Conservation (phyloP, 164 flowering plant species). For the Pachysandra terminalis region DNA sequence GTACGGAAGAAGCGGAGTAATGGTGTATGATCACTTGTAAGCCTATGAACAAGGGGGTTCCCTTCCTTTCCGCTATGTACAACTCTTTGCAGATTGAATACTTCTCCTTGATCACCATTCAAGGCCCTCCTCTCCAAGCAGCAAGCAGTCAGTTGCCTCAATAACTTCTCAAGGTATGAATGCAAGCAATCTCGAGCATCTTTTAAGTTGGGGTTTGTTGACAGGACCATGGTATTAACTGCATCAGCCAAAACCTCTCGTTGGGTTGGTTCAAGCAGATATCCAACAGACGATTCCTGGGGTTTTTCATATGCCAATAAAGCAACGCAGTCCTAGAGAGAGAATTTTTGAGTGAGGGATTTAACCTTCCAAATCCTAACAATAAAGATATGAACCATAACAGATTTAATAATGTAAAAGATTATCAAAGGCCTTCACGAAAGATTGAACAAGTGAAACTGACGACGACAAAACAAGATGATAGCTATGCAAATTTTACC, state of each 20-base stretch:
- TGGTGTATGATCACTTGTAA: no score
- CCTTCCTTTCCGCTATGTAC: conserved; percentile 36
- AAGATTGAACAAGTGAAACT: no score
- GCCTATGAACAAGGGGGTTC: not conserved
- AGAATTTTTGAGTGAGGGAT: not conserved
- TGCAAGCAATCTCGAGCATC: conserved; percentile 49
- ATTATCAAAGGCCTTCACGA: no score
- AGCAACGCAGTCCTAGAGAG: conserved; percentile 74
- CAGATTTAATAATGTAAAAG: no score
- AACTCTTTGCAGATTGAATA: conserved; percentile 64
- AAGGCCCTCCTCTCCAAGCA: conserved; percentile 69
- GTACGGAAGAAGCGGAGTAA: no score
- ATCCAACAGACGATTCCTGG: conserved; percentile 60
- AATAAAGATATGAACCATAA: not conserved
- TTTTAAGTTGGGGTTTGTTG: conserved; percentile 59
- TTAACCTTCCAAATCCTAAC: not conserved
- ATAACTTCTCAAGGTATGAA: conserved; percentile 72
- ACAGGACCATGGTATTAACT: conserved; percentile 72
- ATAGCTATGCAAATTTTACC: no score
- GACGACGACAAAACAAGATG: no score
- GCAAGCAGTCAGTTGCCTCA: conserved; percentile 82
- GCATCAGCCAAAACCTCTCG: conserved; percentile 85
- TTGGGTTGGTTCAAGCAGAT: conserved; percentile 68
- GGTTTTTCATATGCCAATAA: conserved; percentile 85
- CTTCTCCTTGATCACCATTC: conserved; percentile 91